Conservation (phyloP, 2,329 filamentous ascomycete genomes). For the Blumeria graminis region DNA sequence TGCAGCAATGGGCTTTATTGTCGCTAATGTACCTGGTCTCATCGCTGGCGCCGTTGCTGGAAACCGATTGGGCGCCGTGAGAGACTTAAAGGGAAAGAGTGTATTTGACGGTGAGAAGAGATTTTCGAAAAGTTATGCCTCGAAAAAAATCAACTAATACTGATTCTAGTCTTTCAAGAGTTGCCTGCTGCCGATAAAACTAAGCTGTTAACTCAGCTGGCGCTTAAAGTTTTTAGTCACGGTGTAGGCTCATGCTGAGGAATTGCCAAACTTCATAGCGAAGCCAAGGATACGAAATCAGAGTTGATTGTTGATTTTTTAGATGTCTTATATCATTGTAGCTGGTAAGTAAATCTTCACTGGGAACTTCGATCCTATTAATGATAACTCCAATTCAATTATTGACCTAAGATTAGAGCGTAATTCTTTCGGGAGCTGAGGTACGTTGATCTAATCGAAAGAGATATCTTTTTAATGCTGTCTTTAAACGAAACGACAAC, state of each 20-base stretch:
- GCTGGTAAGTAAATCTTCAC: neutral
- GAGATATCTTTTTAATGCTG: too few relatives aligned
- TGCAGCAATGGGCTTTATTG: conserved; percentile 78
- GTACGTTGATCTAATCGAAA: too few relatives aligned
- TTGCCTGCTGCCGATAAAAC: conserved; percentile 64
- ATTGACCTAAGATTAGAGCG: too few relatives aligned
- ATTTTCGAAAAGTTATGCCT: neutral
- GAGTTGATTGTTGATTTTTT: too few relatives aligned
- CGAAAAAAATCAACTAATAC: neutral
- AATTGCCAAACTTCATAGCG: neutral
- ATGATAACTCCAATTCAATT: too few relatives aligned
- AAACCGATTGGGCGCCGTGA: conserved; percentile 69
- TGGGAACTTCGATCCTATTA: neutral
- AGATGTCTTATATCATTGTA: neutral
- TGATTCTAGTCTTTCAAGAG: conserved; percentile 27
- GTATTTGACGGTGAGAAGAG: conserved; percentile 41
- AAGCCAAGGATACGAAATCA: too few relatives aligned
- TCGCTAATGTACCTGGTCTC: conserved; percentile 75
- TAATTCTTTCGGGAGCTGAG: too few relatives aligned
- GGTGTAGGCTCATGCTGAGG: conserved; percentile 29
- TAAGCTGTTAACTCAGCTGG: conserved; percentile 59
- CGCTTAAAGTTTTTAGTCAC: conserved; percentile 66
- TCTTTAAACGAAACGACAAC: too few relatives aligned
- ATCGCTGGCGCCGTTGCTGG: conserved; percentile 80
- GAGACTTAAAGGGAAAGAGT: conserved; percentile 81